A percentile compares a stretch with the other conserved stretches of the same genome.
phyloP scores from a whole-genome alignment of 73 alveolate genomes.

The Tetrahymena thermophila region DNA sequence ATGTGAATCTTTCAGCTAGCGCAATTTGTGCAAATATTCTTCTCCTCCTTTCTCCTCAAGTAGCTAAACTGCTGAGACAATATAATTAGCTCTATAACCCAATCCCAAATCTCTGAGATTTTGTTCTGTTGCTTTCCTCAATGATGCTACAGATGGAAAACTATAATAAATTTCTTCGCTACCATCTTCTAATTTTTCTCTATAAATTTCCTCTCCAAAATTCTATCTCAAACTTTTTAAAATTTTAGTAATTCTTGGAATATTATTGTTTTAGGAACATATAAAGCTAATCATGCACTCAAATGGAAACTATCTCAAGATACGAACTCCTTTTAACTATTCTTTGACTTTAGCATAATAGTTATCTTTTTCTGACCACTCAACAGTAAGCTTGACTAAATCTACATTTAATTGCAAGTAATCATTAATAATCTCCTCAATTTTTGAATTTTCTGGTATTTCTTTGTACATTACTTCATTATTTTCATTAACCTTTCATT shows the following conservation, averaged over 20 bases:
- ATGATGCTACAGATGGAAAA: neutral
- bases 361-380: slow-evolving; percentile 22
- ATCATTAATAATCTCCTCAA: slow-evolving; percentile 1
- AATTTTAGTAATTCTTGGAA: slow-evolving; percentile 43
- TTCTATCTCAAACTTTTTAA: slow-evolving; percentile 24
- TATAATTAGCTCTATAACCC: slow-evolving; percentile 65
- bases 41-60: slow-evolving; percentile 62
- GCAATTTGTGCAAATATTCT: slow-evolving; percentile 36
- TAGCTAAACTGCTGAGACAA: slow-evolving; percentile 22
- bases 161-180: neutral
- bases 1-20: slow-evolving; percentile 15
- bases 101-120: slow-evolving; percentile 51
- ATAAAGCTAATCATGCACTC: slow-evolving; percentile 68
- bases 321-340: slow-evolving; percentile 52
- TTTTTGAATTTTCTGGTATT: neutral
- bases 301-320: slow-evolving; percentile 60
- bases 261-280: slow-evolving; percentile 56
- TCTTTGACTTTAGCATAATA: slow-evolving; percentile 17
- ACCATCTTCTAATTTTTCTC: neutral
- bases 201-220: slow-evolving; percentile 1
- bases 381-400: neutral
- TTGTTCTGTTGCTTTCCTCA: slow-evolving; percentile 38
- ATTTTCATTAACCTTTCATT: neutral
- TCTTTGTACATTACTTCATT: slow-evolving; percentile 12
- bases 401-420: slow-evolving; percentile 3